These are phyloP conservation scores for Tillandsia fasciculata DNA, from an alignment of 176 grass and related monocot genomes.

Conservation along the genomic window DNA sequence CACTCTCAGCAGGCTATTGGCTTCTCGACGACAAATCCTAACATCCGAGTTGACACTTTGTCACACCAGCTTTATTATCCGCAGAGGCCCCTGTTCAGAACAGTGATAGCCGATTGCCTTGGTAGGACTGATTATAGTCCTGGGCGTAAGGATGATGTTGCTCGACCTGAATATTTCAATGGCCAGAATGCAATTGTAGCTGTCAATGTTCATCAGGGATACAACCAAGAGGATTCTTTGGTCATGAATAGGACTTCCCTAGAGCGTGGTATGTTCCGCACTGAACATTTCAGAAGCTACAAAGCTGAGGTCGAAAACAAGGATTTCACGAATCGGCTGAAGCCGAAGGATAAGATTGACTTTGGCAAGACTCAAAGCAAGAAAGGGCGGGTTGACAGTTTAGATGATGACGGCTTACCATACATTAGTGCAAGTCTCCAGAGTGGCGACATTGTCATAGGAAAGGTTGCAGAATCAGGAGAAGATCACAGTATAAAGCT, in stretches of 20 bases:
- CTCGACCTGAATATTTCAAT: slow-evolving; percentile 84
- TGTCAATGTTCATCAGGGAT: slow-evolving; percentile 93
- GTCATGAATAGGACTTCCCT: slow-evolving; percentile 95
- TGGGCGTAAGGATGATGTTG: slow-evolving; percentile 47
- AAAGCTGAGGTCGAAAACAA: slow-evolving; percentile 88
- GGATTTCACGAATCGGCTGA: slow-evolving; percentile 38
- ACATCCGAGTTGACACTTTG: slow-evolving; percentile 73
- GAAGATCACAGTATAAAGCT: slow-evolving; percentile 85
- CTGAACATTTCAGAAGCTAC: slow-evolving; percentile 74
- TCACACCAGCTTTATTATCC: slow-evolving; percentile 93
- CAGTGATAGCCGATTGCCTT: slow-evolving; percentile 65
- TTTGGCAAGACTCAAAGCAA: slow-evolving; percentile 94
- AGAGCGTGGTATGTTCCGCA: slow-evolving; percentile 90
- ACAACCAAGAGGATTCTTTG: slow-evolving; percentile 95
- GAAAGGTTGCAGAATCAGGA: slow-evolving; percentile 73
- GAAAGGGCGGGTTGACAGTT: slow-evolving; percentile 78
- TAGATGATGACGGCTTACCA: slow-evolving; percentile 92
- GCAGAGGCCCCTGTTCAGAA: slow-evolving; percentile 88
- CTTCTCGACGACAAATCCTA: slow-evolving; percentile 84
- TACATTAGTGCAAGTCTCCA: slow-evolving; percentile 86
- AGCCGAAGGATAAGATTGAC: slow-evolving; percentile 60
- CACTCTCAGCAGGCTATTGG: slow-evolving; percentile 96
- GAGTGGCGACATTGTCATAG: slow-evolving; percentile 84
- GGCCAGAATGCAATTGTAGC: slow-evolving; percentile 95
- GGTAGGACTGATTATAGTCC: slow-evolving; percentile 44